A percentile compares a stretch with the other conserved stretches of the same genome.
Evolutionary conservation across 352 stramenopile genomes (phyloP).

Genomic region (Pythium myriotylum): DNA sequence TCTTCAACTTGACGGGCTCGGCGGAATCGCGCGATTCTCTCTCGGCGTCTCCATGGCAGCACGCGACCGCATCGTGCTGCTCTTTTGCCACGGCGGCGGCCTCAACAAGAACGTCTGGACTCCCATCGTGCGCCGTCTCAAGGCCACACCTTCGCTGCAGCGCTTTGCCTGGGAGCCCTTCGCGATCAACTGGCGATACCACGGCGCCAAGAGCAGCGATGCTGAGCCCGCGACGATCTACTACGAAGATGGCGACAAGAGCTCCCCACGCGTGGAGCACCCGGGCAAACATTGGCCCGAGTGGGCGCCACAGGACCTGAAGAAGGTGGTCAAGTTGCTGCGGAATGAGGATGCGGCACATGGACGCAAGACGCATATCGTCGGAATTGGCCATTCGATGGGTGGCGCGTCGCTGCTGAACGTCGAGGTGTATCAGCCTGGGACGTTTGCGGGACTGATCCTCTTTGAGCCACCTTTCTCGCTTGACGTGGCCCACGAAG

Average conservation of each 20-base stretch:
- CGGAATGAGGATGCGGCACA: neutral
- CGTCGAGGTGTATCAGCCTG: neutral
- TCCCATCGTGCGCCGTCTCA: slow-evolving; percentile 39
- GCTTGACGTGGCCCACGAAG: neutral
- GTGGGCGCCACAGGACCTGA: slow-evolving; percentile 1
- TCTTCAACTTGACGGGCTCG: too few species aligned
- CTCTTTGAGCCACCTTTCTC: slow-evolving; percentile 5
- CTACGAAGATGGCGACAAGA: neutral
- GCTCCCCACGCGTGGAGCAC: slow-evolving; percentile 29
- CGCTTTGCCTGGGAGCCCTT: slow-evolving; percentile 19
- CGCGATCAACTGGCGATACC: slow-evolving; percentile 40
- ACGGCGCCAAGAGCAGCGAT: slow-evolving; percentile 31
- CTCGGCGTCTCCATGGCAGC: too few species aligned
- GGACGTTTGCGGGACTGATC: slow-evolving; percentile 2
- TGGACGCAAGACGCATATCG: neutral
- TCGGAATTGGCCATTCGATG: slow-evolving; percentile 18
- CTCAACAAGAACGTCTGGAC: slow-evolving; percentile 46
- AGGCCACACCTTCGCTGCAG: slow-evolving; percentile 25
- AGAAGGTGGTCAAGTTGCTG: neutral
- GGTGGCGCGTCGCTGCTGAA: slow-evolving; percentile 4
- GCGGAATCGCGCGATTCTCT: too few species aligned
- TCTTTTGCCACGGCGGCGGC: slow-evolving; percentile 50
- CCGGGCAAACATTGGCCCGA: slow-evolving; percentile 9
- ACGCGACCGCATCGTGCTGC: slow-evolving; percentile 26
- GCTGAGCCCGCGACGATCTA: slow-evolving; percentile 21